A percentile compares a stretch with the other conserved stretches of the same genome.
phyloP scores from a whole-genome alignment of 306 rosid species.

The Nissolia schottii region DNA sequence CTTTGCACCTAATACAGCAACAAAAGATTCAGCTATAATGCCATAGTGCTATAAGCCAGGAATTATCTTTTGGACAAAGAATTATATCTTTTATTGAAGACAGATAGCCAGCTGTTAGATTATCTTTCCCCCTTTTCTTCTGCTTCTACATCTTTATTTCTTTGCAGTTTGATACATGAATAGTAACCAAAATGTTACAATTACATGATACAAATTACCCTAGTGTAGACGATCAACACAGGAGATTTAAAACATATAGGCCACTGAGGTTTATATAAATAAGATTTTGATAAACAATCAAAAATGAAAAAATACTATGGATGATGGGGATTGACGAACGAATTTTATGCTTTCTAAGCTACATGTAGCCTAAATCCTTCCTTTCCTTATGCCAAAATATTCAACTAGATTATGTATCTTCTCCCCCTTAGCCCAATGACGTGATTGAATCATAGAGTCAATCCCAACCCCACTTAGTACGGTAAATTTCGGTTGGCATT shows the following conservation, averaged over 20 bases:
- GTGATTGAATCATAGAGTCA: not conserved
- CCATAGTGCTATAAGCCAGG: not conserved
- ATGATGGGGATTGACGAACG: not conserved
- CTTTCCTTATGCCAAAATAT: not conserved
- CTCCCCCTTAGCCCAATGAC: not conserved
- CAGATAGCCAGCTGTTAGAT: slow-evolving; percentile 3
- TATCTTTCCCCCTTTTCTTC: not conserved
- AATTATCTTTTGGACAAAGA: not conserved
- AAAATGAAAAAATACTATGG: not conserved
- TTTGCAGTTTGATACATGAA: not conserved
- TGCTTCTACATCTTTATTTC: not conserved
- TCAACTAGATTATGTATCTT: not conserved
- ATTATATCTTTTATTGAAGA: slow-evolving; percentile 1
- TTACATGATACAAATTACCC: not conserved
- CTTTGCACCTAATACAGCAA: slow-evolving; percentile 61
- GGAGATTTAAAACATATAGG: not conserved
- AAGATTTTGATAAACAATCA: not conserved
- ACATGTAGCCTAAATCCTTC: not conserved
- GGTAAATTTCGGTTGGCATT: not conserved
- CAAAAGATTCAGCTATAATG: slow-evolving; percentile 9
- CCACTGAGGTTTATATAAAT: not conserved
- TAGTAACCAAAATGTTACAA: slow-evolving; percentile 7
- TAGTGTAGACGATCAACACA: not conserved
- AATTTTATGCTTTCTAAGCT: not conserved
- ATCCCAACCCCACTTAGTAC: not conserved